Evolutionary conservation across 495 filamentous ascomycete genomes (phyloP), one percentile per base, ranked within the genome.

Genomic region (Penicillium ochrochloron): DNA sequence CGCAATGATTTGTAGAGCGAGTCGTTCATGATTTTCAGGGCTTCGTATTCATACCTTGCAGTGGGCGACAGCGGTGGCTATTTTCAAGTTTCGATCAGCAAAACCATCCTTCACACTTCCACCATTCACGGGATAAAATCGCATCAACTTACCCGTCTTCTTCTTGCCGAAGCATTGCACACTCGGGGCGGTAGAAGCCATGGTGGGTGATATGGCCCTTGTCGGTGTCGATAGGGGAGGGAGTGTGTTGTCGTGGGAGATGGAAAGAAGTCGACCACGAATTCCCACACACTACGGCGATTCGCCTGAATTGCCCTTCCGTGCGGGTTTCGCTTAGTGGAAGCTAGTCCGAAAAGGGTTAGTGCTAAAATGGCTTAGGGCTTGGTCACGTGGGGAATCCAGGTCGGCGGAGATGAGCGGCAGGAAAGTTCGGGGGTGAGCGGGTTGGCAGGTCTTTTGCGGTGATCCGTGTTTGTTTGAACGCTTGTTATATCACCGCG

Each of bases 91-190:
- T 27, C 59, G 65, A 76, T 80, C 70, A 72, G 68, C 60, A 70
- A 71, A 57, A 76, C 65, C 35, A 11, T 41, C 15, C 60, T 4
- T 33, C 39, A 25, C 60, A 44, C 31, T 33, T 27, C 25, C 23
- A 11, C 3, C 31, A 7, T 34, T 46, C 60, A 2, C 50, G 37
- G 25, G 9, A 14, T 33, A 33, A 31, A 17, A 15, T 21, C 50
- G 34, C 50, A n/a, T 5, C 59, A 60, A 71, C 76, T 76, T 83
- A 87, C 88, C 89, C 73, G 89, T 92, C 87, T 92, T 92, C 86
- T 92, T 92, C 84, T 92, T 94, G 86, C 92, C 92, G 89, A 94
- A 94, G 89, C 91, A 95, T 87, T 94, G 91, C 70, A 95, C 92
- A 82, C 88, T 91, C 83, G 92, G 92, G 64, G 84, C 81, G 72